Conservation (phyloP, 2,329 filamentous ascomycete species). For the Simplicillium aogashimaense region DNA sequence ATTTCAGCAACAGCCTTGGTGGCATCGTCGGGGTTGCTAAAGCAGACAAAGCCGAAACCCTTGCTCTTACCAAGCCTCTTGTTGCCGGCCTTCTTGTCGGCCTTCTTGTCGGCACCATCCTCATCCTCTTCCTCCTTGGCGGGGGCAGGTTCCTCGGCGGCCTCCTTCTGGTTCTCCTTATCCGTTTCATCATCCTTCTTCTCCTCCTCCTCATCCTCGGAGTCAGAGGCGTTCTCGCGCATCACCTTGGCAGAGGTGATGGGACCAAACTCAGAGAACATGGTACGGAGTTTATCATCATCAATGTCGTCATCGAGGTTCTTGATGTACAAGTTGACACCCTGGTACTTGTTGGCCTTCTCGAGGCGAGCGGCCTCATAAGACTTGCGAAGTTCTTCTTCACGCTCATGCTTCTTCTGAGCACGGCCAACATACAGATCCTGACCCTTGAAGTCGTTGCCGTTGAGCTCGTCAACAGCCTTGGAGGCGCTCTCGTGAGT, state of each 20-base stretch:
- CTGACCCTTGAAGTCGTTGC: slow-evolving; percentile 85
- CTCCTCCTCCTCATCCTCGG: slow-evolving; percentile 44
- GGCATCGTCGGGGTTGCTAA: slow-evolving; percentile 97
- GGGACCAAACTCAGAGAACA: slow-evolving; percentile 84
- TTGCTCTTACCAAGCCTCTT: slow-evolving; percentile 93
- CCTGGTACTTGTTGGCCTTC: slow-evolving; percentile 99
- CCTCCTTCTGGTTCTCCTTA: slow-evolving; percentile 42
- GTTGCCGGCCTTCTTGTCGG: slow-evolving; percentile 45
- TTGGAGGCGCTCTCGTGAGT: slow-evolving; percentile 78
- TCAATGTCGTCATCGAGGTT: slow-evolving; percentile 96
- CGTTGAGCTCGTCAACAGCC: slow-evolving; percentile 87
- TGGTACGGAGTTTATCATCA: slow-evolving; percentile 91
- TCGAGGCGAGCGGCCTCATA: slow-evolving; percentile 96
- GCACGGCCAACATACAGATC: slow-evolving; percentile 96
- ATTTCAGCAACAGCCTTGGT: slow-evolving; percentile 99
- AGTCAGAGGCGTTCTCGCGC: slow-evolving; percentile 63
- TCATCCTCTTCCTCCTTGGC: slow-evolving; percentile 28
- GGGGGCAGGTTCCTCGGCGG: slow-evolving; percentile 20
- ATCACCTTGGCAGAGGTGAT: slow-evolving; percentile 99
- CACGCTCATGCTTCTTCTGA: slow-evolving; percentile 99
- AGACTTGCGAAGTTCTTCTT: slow-evolving; percentile 97
- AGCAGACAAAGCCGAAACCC: slow-evolving; percentile 99
- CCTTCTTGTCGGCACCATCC: slow-evolving; percentile 39
- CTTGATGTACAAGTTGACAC: slow-evolving; percentile 99
- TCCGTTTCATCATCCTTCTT: slow-evolving; percentile 41